Conservation (phyloP, 495 filamentous ascomycete genomes). For the Viridothelium virens region DNA sequence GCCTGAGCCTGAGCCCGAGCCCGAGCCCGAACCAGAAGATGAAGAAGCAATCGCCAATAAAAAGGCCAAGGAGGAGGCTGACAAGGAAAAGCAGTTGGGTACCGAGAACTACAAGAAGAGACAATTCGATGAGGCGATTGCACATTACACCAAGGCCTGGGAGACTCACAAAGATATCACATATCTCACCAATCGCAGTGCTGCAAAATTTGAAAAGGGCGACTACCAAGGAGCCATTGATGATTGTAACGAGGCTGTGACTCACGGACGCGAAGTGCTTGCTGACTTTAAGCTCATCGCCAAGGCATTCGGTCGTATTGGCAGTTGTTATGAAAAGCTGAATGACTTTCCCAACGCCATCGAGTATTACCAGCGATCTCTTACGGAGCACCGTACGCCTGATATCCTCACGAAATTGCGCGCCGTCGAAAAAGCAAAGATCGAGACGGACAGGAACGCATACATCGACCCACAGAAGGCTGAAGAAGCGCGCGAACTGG, state of each 20-base stretch:
- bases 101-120: slow-evolving; percentile 98
- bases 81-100: slow-evolving; percentile 88
- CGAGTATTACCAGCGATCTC: slow-evolving; percentile 81
- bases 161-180: slow-evolving; percentile 90
- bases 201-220: slow-evolving; percentile 91
- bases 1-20: slow-evolving; percentile 53
- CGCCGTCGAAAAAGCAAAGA: slow-evolving; percentile 82
- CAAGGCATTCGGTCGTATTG: slow-evolving; percentile 89
- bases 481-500: slow-evolving; percentile 89
- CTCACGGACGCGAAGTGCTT: slow-evolving; percentile 75
- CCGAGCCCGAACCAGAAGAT: slow-evolving; percentile 59
- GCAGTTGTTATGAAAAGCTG: slow-evolving; percentile 80
- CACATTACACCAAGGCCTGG: slow-evolving; percentile 95
- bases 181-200: slow-evolving; percentile 92
- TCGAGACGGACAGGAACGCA: slow-evolving; percentile 62
- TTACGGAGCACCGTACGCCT: slow-evolving; percentile 94
- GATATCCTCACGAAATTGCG: slow-evolving; percentile 90
- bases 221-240: slow-evolving; percentile 82
- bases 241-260: slow-evolving; percentile 75
- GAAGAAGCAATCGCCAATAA: slow-evolving; percentile 75
- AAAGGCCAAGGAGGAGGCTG: slow-evolving; percentile 85
- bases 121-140: slow-evolving; percentile 86
- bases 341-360: slow-evolving; percentile 76
- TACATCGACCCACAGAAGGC: slow-evolving; percentile 89
- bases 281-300: slow-evolving; percentile 97